phyloP scores from a whole-genome alignment of 148 eudicot genomes.

The Cornus controversa region DNA sequence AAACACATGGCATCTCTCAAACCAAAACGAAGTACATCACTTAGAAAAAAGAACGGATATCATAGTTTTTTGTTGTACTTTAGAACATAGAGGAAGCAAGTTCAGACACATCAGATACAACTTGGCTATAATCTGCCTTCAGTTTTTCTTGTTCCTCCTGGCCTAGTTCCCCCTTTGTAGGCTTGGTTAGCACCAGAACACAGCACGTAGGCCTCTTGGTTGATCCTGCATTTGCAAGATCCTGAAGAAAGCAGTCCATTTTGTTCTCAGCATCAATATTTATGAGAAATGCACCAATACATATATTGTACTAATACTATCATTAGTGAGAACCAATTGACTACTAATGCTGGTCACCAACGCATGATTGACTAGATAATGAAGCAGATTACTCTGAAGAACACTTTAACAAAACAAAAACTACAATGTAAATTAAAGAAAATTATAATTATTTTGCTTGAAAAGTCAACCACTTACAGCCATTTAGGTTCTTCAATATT shows the following conservation, averaged over 20 bases:
- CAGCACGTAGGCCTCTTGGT: constrained; percentile 98
- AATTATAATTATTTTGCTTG: too few relatives aligned
- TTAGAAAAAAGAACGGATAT: not conserved
- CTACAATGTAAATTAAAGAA: not conserved
- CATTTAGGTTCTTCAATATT: too few relatives aligned
- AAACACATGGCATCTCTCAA: not conserved
- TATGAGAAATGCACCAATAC: not conserved
- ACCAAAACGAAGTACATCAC: not conserved
- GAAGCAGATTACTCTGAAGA: not conserved
- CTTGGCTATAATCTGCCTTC: constrained; percentile 66
- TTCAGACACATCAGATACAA: constrained; percentile 61
- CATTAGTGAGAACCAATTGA: not conserved
- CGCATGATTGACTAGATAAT: not conserved
- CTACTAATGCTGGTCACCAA: not conserved
- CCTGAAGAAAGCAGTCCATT: constrained; percentile 37
- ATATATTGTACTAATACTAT: not conserved
- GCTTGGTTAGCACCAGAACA: constrained; percentile 81
- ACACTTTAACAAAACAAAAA: not conserved
- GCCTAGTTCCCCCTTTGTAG: constrained; percentile 74
- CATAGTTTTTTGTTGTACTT: constrained; percentile 1
- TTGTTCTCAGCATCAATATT: not conserved
- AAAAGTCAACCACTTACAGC: too few relatives aligned
- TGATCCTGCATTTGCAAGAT: constrained; percentile 95
- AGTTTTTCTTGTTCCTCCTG: constrained; percentile 68
- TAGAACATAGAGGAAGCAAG: constrained; percentile 58